These are phyloP conservation scores for Sporisorium exsertum DNA, from an alignment of 1,284 basidiomycete genomes.

Conservation along the genomic window DNA sequence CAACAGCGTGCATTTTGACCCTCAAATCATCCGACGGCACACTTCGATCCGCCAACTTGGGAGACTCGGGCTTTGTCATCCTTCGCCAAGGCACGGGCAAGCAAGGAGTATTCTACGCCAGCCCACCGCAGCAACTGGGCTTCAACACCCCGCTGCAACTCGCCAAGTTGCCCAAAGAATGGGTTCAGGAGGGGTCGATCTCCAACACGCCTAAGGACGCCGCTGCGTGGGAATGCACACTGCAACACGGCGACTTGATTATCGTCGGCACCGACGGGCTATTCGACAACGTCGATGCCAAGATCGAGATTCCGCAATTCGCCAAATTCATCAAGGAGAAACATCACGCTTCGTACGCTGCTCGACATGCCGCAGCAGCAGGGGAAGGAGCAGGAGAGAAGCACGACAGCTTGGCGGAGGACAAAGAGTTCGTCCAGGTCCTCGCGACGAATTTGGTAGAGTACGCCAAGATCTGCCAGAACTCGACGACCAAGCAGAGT, in stretches of 20 bases:
- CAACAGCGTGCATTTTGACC: slow-evolving; percentile 84
- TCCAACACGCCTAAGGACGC: slow-evolving; percentile 61
- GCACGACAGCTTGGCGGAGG: slow-evolving; percentile 54
- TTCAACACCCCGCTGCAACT: slow-evolving; percentile 68
- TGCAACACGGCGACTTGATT: slow-evolving; percentile 64
- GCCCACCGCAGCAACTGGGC: slow-evolving; percentile 60
- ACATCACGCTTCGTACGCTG: slow-evolving; percentile 51
- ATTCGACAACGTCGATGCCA: slow-evolving; percentile 84
- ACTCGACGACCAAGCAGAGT: slow-evolving; percentile 77
- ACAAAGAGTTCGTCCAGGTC: slow-evolving; percentile 59
- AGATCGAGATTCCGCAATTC: slow-evolving; percentile 72
- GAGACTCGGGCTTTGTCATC: slow-evolving; percentile 85
- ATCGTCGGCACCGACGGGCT: slow-evolving; percentile 81
- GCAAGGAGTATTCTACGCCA: slow-evolving; percentile 58
- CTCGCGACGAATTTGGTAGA: slow-evolving; percentile 58
- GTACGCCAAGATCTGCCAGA: slow-evolving; percentile 54
- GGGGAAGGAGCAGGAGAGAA: slow-evolving; percentile 10
- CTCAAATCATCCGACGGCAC: slow-evolving; percentile 81
- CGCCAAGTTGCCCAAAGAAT: slow-evolving; percentile 60
- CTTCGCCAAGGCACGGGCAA: slow-evolving; percentile 71
- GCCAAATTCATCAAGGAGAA: slow-evolving; percentile 65
- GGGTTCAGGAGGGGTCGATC: slow-evolving; percentile 53
- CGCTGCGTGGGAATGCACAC: slow-evolving; percentile 45
- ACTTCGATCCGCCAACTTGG: slow-evolving; percentile 86
- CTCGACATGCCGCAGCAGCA: slow-evolving; percentile 10